Conservation (phyloP, 2,329 filamentous ascomycete genomes). For the Botrytis pseudocinerea region DNA sequence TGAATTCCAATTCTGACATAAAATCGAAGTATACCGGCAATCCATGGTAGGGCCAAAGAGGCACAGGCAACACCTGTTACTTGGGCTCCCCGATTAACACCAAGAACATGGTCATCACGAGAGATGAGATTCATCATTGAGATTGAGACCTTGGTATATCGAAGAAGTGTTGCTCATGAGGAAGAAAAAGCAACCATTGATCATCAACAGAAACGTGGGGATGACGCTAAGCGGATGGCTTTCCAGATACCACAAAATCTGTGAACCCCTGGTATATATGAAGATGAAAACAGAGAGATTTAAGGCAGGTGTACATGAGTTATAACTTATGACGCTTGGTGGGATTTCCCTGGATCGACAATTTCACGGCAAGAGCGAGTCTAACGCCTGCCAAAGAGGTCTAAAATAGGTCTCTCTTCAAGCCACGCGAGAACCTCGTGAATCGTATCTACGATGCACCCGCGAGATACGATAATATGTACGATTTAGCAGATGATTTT, state of each 20-base stretch:
- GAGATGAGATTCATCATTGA: neutral
- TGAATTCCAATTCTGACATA: constrained; percentile 38
- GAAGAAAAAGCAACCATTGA: neutral
- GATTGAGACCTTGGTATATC: neutral
- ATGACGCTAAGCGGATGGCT: neutral
- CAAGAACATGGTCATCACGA: neutral
- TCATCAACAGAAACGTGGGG: neutral
- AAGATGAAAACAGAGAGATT: neutral
- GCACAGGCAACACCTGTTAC: constrained; percentile 39
- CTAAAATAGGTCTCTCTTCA: neutral
- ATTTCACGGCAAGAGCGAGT: neutral
- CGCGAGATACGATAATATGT: neutral
- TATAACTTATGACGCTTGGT: neutral
- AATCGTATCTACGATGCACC: neutral
- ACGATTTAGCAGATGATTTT: neutral
- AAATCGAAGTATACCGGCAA: constrained; percentile 36
- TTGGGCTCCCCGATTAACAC: constrained; percentile 33
- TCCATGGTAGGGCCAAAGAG: constrained; percentile 43
- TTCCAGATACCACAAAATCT: neutral
- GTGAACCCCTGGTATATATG: neutral
- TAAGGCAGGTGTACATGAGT: neutral
- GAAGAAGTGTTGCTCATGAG: constrained; percentile 4
- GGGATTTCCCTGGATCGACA: neutral
- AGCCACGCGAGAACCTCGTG: neutral
- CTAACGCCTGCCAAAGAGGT: neutral